phyloP scores from a whole-genome alignment of 208 protist genomes.

The Leishmania arabica region DNA sequence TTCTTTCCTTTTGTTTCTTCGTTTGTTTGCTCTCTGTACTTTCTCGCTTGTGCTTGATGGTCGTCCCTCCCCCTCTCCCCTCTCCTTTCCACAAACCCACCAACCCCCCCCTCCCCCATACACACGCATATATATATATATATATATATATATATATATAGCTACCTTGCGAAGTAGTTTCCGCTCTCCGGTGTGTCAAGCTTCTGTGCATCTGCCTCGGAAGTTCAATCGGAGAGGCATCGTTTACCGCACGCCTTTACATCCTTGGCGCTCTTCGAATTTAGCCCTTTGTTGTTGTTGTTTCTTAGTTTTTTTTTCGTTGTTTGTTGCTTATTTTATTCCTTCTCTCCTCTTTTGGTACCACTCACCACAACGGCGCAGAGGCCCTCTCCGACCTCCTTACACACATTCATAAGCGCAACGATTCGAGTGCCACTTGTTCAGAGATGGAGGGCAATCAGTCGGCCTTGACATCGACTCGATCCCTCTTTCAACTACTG shows the following conservation, averaged over 20 bases:
- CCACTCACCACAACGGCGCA: background rate
- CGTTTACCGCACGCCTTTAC: background rate
- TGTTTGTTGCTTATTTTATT: background rate
- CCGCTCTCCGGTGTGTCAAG: background rate
- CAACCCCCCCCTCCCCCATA: too few relatives aligned
- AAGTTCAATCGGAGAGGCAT: background rate
- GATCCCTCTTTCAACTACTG: background rate
- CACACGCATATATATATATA: background rate
- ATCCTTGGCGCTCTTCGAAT: background rate
- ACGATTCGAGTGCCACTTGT: too few relatives aligned
- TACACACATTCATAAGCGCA: background rate
- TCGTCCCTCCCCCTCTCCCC: background rate
- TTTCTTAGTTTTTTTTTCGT: constrained; percentile 1
- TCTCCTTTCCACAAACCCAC: too few relatives aligned
- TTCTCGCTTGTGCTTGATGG: background rate
- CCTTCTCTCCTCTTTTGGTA: background rate
- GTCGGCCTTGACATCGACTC: background rate
- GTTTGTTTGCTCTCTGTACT: background rate
- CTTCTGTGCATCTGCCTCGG: background rate
- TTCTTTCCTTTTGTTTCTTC: constrained; percentile 3
- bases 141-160: background rate
- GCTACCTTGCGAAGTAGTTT: background rate
- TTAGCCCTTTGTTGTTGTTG: background rate
- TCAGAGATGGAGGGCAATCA: background rate
- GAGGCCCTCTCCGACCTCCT: background rate